Percentiles rank a stretch among this genome's conserved stretches.
phyloP scores from a whole-genome alignment of 306 rosid genomes.

The Morella rubra region DNA sequence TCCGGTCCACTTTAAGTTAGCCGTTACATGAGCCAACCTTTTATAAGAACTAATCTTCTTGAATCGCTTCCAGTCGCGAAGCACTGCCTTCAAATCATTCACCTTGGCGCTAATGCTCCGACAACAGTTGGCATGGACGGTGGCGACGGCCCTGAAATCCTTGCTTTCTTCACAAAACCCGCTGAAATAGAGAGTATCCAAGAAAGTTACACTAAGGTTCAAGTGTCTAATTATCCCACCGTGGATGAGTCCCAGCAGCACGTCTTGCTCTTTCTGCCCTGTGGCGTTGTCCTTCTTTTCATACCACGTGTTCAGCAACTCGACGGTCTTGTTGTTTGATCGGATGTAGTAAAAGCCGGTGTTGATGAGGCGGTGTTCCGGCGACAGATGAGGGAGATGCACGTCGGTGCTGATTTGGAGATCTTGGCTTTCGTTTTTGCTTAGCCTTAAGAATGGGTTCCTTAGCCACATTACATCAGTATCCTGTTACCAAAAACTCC shows the following conservation, averaged over 20 bases:
- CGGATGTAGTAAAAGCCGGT: slow-evolving; percentile 69
- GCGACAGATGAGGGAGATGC: slow-evolving; percentile 52
- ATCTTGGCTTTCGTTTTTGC: slow-evolving; percentile 53
- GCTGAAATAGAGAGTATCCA: slow-evolving; percentile 71
- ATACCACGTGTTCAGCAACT: slow-evolving; percentile 68
- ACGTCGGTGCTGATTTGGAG: slow-evolving; percentile 63
- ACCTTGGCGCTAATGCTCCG: slow-evolving; percentile 63
- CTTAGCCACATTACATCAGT: slow-evolving; percentile 86
- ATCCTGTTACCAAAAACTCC: slow-evolving; percentile 41
- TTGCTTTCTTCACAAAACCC: slow-evolving; percentile 81
- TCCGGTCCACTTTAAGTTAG: slow-evolving; percentile 37
- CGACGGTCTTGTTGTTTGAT: slow-evolving; percentile 65
- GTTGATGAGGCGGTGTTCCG: slow-evolving; percentile 43
- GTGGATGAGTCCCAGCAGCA: slow-evolving; percentile 36
- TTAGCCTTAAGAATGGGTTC: slow-evolving; percentile 58
- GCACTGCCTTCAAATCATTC: slow-evolving; percentile 39
- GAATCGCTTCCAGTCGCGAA: slow-evolving; percentile 72
- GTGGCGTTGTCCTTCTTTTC: slow-evolving; percentile 48
- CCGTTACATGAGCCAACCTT: slow-evolving; percentile 16
- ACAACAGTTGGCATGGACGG: slow-evolving; percentile 82
- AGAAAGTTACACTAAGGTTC: slow-evolving; percentile 59
- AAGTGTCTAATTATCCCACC: slow-evolving; percentile 38
- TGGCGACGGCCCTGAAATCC: slow-evolving; percentile 52
- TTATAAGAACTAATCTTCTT: slow-evolving; percentile 19
- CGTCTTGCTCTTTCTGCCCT: slow-evolving; percentile 75